Evolutionary conservation across 345 rosid genomes (phyloP).

Genomic region (Populus nigra): DNA sequence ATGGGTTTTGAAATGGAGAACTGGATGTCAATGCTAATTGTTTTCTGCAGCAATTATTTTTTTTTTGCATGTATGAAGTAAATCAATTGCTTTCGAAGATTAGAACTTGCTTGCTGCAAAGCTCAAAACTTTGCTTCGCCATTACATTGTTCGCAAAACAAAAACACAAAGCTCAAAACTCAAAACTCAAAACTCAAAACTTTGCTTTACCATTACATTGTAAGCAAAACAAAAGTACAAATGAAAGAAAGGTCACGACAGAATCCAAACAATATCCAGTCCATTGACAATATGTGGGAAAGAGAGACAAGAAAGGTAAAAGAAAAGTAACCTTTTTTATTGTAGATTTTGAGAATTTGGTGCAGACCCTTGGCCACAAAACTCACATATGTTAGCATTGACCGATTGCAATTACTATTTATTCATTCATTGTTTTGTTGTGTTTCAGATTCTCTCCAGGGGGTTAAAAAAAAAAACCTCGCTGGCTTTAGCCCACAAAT

Average conservation of each 20-base stretch:
- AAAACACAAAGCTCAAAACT: background rate
- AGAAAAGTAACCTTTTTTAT: background rate
- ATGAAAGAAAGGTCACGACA: background rate
- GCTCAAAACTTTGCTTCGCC: background rate
- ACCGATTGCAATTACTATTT: background rate
- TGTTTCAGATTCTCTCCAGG: background rate
- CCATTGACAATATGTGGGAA: background rate
- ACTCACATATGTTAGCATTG: background rate
- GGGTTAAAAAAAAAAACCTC: background rate
- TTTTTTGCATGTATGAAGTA: background rate
- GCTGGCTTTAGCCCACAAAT: background rate
- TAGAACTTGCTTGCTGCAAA: background rate
- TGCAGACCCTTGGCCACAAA: background rate
- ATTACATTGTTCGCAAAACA: background rate
- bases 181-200: background rate
- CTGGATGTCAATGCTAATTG: background rate
- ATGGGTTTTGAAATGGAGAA: background rate
- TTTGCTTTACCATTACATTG: background rate
- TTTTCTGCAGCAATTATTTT: background rate
- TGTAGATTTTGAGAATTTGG: background rate
- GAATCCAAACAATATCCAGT: background rate
- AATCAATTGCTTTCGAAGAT: background rate
- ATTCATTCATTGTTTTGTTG: background rate
- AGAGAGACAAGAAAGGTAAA: background rate
- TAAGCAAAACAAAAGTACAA: background rate